These are phyloP conservation scores for Durotheca rogersii DNA, from an alignment of 495 filamentous ascomycete species.

Conservation along the genomic window DNA sequence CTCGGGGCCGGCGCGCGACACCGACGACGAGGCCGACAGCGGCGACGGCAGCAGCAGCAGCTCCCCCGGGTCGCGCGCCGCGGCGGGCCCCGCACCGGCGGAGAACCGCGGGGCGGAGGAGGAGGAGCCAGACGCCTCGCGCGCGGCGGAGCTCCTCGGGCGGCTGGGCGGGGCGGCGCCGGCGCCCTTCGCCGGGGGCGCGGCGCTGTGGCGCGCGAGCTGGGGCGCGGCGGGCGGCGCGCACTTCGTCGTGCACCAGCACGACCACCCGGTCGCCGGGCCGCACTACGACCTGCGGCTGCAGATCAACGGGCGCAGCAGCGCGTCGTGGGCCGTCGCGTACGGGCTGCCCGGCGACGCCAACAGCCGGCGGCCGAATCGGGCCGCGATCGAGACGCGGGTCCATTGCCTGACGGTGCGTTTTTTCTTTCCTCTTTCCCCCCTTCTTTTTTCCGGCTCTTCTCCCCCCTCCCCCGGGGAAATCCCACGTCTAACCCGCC, in stretches of 20 bases:
- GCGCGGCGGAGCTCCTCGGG: background rate
- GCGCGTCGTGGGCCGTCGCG: slow-evolving; percentile 64
- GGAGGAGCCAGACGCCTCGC: too few species aligned
- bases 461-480: too few species aligned
- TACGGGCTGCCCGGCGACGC: slow-evolving; percentile 66
- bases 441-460: slow-evolving; percentile 2
- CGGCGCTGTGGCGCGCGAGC: slow-evolving; percentile 34
- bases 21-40: slow-evolving; percentile 2
- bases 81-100: background rate
- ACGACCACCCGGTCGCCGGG: slow-evolving; percentile 67
- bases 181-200: background rate
- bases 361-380: slow-evolving; percentile 56
- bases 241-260: slow-evolving; percentile 69
- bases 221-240: slow-evolving; percentile 47
- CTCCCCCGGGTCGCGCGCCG: slow-evolving; percentile 7
- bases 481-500: too few species aligned
- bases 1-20: slow-evolving; percentile 13
- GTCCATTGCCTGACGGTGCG: slow-evolving; percentile 66
- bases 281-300: slow-evolving; percentile 65
- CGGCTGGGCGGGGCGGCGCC: slow-evolving; percentile 2
- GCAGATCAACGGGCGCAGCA: slow-evolving; percentile 65
- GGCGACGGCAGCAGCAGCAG: slow-evolving; percentile 9
- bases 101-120: slow-evolving; percentile 1
- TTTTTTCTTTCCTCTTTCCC: slow-evolving; percentile 2
- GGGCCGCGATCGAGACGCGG: slow-evolving; percentile 67